Evolutionary conservation across 345 rosid species (phyloP), one percentile per base, ranked within the genome.

Genomic region (Arabidopsis thaliana): DNA sequence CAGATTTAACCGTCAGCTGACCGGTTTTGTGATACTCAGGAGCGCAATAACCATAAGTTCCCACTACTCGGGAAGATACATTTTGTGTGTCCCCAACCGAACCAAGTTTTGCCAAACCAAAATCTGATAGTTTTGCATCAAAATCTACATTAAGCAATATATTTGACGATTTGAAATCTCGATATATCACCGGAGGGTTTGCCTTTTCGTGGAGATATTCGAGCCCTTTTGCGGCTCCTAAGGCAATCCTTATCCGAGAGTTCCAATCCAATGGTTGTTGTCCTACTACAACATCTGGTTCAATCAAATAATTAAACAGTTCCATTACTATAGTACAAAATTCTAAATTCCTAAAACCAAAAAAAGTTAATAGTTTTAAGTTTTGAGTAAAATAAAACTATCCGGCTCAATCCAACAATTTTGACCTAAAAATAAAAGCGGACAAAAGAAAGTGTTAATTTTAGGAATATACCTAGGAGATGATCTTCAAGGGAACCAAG

Each of bases 21-120:
- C 96, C 93, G 1, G 92, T 85, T 77, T 86, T 84, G 55, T 91
- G 96, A 66, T 91, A 93, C 67, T 91, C 97, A 0, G 98, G 98
- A 2, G 97, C 98, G 12, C 98, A 93, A 61, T 93, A 93, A 6
- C 98, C 96, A 16, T 88, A 91, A 0, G 89, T 89, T 68, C 97
- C 98, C 86, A 81, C 82, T 7, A 91, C 88, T 73, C 93, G 82
- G 6, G 93, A 85, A 28, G 98, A 89, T 9, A 85, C 92, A 55
- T 87, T 93, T 2, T 85, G 72, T 16, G 71, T 91, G 66, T 91
- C 93, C 23, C 91, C 96, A 4, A 71, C 52, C 9, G 96, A 93
- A 44, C 93, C 97, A 13, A 89, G 89, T 80, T 93, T 91, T 67
- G 96, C 96, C 41, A 93, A 75, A 56, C 98, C 97, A 1, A 93